These are phyloP conservation scores for Balansia obtecta DNA, from an alignment of 2,329 filamentous ascomycete genomes.

Conservation along the genomic window DNA sequence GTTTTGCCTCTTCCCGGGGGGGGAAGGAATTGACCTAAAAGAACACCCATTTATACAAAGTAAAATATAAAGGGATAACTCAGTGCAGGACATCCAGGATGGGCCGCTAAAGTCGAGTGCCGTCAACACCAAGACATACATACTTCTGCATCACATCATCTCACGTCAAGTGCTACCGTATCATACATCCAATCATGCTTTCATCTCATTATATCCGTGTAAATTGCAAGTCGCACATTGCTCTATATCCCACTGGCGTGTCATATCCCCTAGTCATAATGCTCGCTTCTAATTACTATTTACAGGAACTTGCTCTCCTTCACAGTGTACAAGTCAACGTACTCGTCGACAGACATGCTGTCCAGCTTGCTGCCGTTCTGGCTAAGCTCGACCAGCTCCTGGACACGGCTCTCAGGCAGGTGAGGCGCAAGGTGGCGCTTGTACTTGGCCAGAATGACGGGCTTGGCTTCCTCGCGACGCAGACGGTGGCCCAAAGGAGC, in stretches of 20 bases:
- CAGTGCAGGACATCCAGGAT: too few species aligned
- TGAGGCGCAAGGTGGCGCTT: constrained; percentile 82
- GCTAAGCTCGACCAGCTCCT: constrained; percentile 71
- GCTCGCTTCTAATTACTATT: constrained; percentile 1
- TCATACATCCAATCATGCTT: too few species aligned
- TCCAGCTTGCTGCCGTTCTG: constrained; percentile 66
- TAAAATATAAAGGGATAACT: too few species aligned
- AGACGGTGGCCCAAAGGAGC: constrained; percentile 87
- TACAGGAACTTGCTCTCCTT: constrained; percentile 48
- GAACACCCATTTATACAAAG: too few species aligned
- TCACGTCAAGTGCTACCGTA: too few species aligned
- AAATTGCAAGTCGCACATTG: too few species aligned
- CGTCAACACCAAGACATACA: too few species aligned
- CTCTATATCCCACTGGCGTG: constrained; percentile 30
- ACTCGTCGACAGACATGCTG: constrained; percentile 75
- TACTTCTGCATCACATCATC: too few species aligned
- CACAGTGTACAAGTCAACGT: constrained; percentile 70
- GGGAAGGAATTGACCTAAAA: too few species aligned
- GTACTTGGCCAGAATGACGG: constrained; percentile 91
- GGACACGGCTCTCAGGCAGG: constrained; percentile 62
- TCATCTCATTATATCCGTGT: too few species aligned
- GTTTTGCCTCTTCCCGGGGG: too few species aligned
- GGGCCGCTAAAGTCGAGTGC: too few species aligned
- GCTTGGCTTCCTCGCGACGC: constrained; percentile 92
- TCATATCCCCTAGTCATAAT: constrained; percentile 1